Conservation (phyloP, 768 basidiomycete genomes). For the Xerocomellus intermedius region DNA sequence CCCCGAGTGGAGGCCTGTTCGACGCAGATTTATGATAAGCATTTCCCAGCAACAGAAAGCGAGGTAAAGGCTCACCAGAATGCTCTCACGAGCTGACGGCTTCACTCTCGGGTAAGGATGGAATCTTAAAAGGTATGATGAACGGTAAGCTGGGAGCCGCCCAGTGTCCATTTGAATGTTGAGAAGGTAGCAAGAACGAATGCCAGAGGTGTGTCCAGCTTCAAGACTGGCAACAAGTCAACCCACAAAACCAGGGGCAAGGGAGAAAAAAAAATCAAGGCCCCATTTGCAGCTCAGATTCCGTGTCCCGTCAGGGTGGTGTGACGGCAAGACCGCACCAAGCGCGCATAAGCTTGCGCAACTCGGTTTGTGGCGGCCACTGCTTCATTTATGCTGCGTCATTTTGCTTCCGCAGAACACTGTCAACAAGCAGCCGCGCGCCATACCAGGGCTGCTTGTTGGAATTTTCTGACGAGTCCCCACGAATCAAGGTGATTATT, state of each 20-base stretch:
- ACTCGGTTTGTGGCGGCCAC: constrained; percentile 17
- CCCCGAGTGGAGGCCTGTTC: constrained; percentile 11
- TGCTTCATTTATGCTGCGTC: constrained; percentile 2
- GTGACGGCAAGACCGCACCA: constrained; percentile 29
- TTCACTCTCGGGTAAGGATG: constrained; percentile 31
- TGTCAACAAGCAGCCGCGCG: background rate
- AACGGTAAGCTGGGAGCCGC: constrained; percentile 25
- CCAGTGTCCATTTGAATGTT: constrained; percentile 15
- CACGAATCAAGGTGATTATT: constrained; percentile 5
- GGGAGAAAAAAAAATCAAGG: background rate
- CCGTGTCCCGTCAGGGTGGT: constrained; percentile 22
- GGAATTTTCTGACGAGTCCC: background rate
- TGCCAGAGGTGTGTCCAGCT: background rate
- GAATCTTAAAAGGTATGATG: constrained; percentile 28
- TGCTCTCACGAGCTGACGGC: constrained; percentile 23
- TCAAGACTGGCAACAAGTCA: constrained; percentile 4
- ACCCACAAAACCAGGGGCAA: background rate
- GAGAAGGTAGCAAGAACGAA: background rate
- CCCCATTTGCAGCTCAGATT: constrained; percentile 19
- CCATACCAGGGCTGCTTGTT: background rate
- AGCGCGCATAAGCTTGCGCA: constrained; percentile 21
- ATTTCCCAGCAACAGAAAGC: constrained; percentile 5
- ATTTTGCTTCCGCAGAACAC: constrained; percentile 18
- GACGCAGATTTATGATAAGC: constrained; percentile 1
- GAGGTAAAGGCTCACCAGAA: constrained; percentile 17